Evolutionary conservation across 768 basidiomycete species (phyloP), one percentile per base, ranked within the genome.

Genomic region (Tephrocybe sp.): DNA sequence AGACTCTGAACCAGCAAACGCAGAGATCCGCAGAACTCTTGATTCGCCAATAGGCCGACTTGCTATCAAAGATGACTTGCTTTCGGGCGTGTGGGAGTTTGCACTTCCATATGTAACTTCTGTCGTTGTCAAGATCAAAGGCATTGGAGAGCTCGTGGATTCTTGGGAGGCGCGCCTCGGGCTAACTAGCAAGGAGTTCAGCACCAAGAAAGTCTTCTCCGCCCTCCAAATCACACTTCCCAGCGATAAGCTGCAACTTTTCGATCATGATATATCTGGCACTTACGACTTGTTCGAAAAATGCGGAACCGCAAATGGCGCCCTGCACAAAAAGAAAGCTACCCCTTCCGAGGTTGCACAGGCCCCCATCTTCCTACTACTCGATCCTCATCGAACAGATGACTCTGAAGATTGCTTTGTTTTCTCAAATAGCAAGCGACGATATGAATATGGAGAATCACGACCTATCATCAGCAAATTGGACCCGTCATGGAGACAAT

Each of bases 101-200:
- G 88, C 87, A 15, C 67, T 97, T 7, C 93, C 93, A 5, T 68
- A 70, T 44, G 64, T 69, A 1, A 77, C 76, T 2, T 67, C 76
- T 1, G 74, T 93, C 51, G 56, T 73, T 1, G 62, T 97, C 54
- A 78, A 74, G 11, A 76, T 97, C 28, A 67, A 82, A 55, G 87
- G 87, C 5, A 63, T 66, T 13, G 88, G 84, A 19, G 82, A 87
- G 25, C 73, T 79, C 6, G 87, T 92, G 0, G 87, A 89, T 9
- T 83, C 87, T 5, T 98, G 94, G 93, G 86, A 92, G 60, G 79
- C 84, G 15, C 80, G 84, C 22, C 76, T 98, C 24, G 94, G 93
- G 5, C 71, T 97, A 19, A 66, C 72, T 30, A 79, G 74, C 7
- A 80, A 82, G 9, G 78, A 83, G 35, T 85, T 84, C 67, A 82